phyloP scores from a whole-genome alignment of 345 rosid genomes.

The Salix caprea region DNA sequence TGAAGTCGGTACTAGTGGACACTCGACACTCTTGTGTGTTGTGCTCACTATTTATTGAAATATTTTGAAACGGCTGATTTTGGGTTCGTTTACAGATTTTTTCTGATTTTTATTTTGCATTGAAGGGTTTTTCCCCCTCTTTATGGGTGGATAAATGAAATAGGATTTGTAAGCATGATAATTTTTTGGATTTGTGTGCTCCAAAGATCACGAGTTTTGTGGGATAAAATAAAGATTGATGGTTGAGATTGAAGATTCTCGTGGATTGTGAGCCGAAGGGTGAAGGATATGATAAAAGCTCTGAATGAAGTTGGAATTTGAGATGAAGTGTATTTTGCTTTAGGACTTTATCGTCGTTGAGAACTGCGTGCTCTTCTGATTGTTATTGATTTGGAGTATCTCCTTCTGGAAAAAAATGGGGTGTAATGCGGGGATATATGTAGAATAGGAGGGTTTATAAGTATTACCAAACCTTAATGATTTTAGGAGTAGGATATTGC shows the following conservation, averaged over 20 bases:
- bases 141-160: background rate
- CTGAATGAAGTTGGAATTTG: background rate
- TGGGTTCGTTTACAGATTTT: background rate
- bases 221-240: background rate
- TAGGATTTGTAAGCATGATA: background rate
- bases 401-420: background rate
- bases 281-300: background rate
- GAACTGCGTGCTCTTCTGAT: background rate
- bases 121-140: background rate
- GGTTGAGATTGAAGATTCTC: background rate
- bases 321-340: too few species aligned
- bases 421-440: background rate
- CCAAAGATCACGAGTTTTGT: background rate
- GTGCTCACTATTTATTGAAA: background rate
- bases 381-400: background rate
- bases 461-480: background rate
- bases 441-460: background rate
- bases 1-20: background rate
- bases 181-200: background rate
- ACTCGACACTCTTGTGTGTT: too few species aligned
- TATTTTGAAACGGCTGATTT: background rate
- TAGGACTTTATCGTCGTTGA: background rate
- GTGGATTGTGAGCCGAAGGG: background rate
- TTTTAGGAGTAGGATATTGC: background rate
- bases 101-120: background rate